A percentile compares a stretch with the other conserved stretches of the same genome.
Evolutionary conservation across 768 basidiomycete genomes (phyloP).

Genomic region (Amanita rubescens): DNA sequence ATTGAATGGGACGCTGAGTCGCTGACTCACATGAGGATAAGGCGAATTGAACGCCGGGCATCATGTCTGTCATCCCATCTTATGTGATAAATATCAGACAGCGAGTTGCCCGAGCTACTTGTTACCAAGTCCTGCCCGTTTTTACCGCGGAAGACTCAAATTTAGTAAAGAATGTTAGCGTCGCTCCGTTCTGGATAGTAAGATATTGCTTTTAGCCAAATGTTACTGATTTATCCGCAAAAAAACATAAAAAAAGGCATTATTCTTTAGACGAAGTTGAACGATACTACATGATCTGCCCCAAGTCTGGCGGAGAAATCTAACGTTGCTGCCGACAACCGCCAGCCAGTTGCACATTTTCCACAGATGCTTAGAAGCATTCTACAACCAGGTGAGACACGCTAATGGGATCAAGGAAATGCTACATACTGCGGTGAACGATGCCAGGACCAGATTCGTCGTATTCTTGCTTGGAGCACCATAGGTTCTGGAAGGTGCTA

Average conservation of each 20-base stretch:
- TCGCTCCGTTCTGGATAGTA: too few species aligned
- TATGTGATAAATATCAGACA: too few species aligned
- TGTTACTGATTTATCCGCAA: conserved; percentile 3
- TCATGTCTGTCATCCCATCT: too few species aligned
- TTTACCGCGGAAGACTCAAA: too few species aligned
- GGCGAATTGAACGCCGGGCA: too few species aligned
- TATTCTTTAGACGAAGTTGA: not conserved
- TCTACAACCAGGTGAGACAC: conserved; percentile 14
- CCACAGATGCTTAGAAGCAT: conserved; percentile 23
- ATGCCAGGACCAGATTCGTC: conserved; percentile 79
- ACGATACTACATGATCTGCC: not conserved
- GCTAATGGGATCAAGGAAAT: conserved; percentile 2
- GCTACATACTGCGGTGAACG: conserved; percentile 64
- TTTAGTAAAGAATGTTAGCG: too few species aligned
- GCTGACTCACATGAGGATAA: too few species aligned
- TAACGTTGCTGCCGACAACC: not conserved
- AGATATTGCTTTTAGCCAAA: too few species aligned
- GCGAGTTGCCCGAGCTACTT: too few species aligned
- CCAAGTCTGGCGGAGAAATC: not conserved
- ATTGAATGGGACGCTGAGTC: too few species aligned
- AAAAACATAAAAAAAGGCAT: conserved; percentile 20
- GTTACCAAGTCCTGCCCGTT: too few species aligned
- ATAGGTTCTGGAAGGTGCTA: conserved; percentile 94
- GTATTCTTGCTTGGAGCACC: conserved; percentile 92
- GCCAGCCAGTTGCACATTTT: not conserved